These are phyloP conservation scores for Metschnikowia drakensbergensis DNA, from an alignment of 805 yeast species.

Conservation along the genomic window DNA sequence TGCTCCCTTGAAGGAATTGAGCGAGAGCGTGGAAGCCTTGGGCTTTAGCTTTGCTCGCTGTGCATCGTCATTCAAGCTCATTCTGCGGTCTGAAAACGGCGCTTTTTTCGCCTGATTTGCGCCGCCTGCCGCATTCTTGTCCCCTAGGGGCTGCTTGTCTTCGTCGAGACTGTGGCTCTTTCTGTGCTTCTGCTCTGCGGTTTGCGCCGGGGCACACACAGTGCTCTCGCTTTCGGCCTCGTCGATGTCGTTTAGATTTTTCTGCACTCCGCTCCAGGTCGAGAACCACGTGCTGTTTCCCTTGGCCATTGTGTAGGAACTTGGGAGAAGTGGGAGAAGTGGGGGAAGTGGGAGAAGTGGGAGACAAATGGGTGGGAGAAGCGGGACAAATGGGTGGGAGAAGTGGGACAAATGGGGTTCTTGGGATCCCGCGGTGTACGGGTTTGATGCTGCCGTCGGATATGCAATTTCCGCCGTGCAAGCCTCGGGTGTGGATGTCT, in stretches of 20 bases:
- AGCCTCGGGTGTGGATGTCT: too few relatives aligned
- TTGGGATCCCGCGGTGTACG: too few relatives aligned
- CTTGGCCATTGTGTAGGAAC: neutral
- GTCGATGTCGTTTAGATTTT: neutral
- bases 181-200: neutral
- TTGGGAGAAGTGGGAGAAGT: too few relatives aligned
- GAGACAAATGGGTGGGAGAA: too few relatives aligned
- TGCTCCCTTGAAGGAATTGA: slow-evolving; percentile 15
- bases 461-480: too few relatives aligned
- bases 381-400: too few relatives aligned
- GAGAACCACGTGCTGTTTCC: slow-evolving; percentile 1
- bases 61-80: slow-evolving; percentile 1
- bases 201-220: neutral
- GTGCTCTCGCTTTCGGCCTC: neutral
- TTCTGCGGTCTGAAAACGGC: neutral
- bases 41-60: slow-evolving; percentile 7
- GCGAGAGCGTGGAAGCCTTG: slow-evolving; percentile 23
- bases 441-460: too few relatives aligned
- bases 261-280: neutral
- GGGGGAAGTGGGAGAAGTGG: too few relatives aligned
- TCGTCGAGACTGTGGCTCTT: neutral
- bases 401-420: too few relatives aligned
- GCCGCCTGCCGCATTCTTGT: too few relatives aligned
- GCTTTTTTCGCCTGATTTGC: neutral
- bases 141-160: neutral